phyloP scores from a whole-genome alignment of 2,329 filamentous ascomycete species.

The Trichoderma endophyticum region DNA sequence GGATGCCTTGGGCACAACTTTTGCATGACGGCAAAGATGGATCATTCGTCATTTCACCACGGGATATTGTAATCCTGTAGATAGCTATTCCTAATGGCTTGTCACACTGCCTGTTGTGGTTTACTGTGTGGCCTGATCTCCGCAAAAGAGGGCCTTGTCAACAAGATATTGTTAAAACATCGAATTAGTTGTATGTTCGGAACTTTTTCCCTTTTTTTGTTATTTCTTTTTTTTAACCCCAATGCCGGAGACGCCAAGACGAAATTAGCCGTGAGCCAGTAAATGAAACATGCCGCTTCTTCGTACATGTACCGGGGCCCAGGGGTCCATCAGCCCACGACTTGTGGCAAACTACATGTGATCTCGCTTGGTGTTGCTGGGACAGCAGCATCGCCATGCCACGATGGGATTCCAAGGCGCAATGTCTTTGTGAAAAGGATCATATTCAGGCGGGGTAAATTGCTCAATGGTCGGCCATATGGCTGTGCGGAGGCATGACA shows the following conservation, averaged over 20 bases:
- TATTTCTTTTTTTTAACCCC: neutral
- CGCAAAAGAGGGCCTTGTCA: neutral
- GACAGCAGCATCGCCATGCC: neutral
- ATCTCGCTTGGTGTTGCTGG: neutral
- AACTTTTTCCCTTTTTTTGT: neutral
- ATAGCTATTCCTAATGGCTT: neutral
- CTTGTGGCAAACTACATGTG: neutral
- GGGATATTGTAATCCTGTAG: neutral
- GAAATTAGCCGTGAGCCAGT: conserved; percentile 12
- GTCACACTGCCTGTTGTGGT: neutral
- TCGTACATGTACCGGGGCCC: neutral
- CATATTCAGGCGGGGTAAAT: neutral
- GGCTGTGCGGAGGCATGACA: neutral
- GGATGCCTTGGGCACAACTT: neutral
- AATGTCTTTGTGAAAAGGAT: neutral
- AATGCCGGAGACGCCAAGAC: neutral
- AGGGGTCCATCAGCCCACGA: neutral
- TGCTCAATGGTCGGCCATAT: neutral
- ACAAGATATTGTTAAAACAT: neutral
- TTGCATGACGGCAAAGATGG: neutral
- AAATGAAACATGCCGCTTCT: neutral
- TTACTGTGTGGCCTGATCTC: neutral
- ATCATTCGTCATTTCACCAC: neutral
- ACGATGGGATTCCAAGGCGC: neutral
- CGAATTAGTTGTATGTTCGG: neutral